Evolutionary conservation across 257 asterid species (phyloP).

Genomic region (Eucommia ulmoides): DNA sequence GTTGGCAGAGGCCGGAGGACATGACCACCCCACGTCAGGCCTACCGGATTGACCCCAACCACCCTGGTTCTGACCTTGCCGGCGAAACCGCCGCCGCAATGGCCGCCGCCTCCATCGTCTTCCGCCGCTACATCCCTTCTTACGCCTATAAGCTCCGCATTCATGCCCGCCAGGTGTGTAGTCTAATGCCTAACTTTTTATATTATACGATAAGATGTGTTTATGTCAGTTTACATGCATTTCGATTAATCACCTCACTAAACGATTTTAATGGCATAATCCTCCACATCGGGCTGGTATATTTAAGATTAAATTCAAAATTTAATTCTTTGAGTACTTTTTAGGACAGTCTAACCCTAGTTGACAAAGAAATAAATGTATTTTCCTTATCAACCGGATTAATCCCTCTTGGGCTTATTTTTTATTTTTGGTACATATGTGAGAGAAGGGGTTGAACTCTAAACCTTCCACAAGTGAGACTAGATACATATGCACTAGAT

Average conservation of each 20-base stretch:
- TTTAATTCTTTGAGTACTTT: too few relatives aligned
- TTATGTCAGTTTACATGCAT: background rate
- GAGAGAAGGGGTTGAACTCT: too few relatives aligned
- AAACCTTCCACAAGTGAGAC: too few relatives aligned
- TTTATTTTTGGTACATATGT: background rate
- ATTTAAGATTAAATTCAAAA: too few relatives aligned
- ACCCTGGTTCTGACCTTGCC: background rate
- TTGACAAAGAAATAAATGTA: too few relatives aligned
- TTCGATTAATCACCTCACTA: too few relatives aligned
- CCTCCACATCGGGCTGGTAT: too few relatives aligned
- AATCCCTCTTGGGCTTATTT: background rate
- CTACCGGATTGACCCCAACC: background rate
- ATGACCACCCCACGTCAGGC: background rate
- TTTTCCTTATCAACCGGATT: too few relatives aligned
- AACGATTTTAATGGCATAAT: too few relatives aligned
- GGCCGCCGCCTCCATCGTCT: background rate
- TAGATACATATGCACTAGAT: too few relatives aligned
- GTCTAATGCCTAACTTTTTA: background rate
- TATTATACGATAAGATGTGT: too few relatives aligned
- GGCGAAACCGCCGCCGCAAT: background rate
- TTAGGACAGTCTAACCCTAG: too few relatives aligned
- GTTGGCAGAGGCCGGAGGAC: background rate
- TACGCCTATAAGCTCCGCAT: background rate
- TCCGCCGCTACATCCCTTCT: background rate
- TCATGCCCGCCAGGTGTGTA: background rate